A percentile compares a stretch with the other conserved stretches of the same genome.
phyloP scores from a whole-genome alignment of 2,329 filamentous ascomycete species.

The Trichophyton equinum region DNA sequence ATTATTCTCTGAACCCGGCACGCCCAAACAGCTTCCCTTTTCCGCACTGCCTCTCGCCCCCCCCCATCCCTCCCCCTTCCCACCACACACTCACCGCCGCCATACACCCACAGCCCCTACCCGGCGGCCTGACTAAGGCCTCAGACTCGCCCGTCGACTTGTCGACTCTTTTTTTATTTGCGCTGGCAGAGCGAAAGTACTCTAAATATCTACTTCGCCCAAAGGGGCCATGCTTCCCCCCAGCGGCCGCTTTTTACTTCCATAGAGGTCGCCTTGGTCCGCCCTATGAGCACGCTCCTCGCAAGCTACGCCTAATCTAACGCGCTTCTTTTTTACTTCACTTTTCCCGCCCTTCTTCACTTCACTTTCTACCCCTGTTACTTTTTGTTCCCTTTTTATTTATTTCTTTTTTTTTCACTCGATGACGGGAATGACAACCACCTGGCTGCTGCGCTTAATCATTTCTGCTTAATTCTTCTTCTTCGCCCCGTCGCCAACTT shows the following conservation, averaged over 20 bases:
- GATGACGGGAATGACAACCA: neutral
- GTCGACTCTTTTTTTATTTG: too few species aligned
- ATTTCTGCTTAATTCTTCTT: neutral
- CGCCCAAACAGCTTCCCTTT: neutral
- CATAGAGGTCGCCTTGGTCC: neutral
- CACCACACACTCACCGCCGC: neutral
- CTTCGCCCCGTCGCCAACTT: neutral
- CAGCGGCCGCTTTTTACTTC: neutral
- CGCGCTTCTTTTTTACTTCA: neutral
- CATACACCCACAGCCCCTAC: neutral
- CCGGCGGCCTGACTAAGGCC: neutral
- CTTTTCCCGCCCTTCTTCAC: neutral
- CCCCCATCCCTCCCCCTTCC: neutral
- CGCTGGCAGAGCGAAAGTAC: neutral
- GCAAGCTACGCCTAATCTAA: neutral
- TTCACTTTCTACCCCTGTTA: neutral
- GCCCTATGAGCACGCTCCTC: neutral
- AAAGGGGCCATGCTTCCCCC: neutral
- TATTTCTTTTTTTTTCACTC: neutral
- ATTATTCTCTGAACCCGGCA: conserved; percentile 5
- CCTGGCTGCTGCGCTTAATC: neutral
- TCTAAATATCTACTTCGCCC: neutral
- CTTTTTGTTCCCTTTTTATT: neutral
- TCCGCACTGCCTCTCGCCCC: neutral
- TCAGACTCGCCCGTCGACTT: neutral